These are phyloP conservation scores for Calonectria pseudoturangicola DNA, from an alignment of 2,329 filamentous ascomycete species.

Conservation along the genomic window DNA sequence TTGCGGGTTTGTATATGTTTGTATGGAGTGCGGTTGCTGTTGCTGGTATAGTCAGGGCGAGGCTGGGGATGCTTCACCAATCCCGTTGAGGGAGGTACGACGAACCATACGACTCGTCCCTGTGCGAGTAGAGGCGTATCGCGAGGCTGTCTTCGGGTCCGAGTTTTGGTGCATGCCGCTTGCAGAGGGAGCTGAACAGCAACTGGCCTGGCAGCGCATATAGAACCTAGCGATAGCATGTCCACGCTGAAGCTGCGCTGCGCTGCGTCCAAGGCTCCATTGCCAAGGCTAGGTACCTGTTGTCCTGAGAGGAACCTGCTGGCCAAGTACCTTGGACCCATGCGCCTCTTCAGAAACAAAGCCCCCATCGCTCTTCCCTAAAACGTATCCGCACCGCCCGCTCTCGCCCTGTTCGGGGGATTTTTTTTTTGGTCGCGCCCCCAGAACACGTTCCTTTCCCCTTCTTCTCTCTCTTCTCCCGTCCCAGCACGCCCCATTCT, in stretches of 20 bases:
- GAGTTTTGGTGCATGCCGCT: not conserved
- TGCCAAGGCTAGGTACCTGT: conserved; percentile 26
- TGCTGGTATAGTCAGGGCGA: conserved; percentile 18
- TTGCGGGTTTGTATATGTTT: not conserved
- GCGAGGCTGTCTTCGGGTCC: conserved; percentile 22
- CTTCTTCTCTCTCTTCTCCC: conserved; percentile 44
- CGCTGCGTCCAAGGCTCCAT: conserved; percentile 3
- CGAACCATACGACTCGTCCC: conserved; percentile 2
- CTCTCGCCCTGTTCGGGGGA: conserved; percentile 49
- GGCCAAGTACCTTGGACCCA: conserved; percentile 34
- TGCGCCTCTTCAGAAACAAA: conserved; percentile 49
- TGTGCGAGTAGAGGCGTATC: not conserved
- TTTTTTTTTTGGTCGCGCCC: conserved; percentile 48
- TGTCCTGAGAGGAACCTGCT: conserved; percentile 25
- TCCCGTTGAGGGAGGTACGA: conserved; percentile 14
- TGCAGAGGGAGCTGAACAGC: conserved; percentile 17
- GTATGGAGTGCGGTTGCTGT: not conserved
- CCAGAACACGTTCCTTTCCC: conserved; percentile 50
- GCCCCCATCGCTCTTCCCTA: conserved; percentile 49
- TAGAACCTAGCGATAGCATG: conserved; percentile 17
- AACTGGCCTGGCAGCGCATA: conserved; percentile 21
- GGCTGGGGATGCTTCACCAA: conserved; percentile 38
- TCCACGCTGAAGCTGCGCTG: conserved; percentile 14
- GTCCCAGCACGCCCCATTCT: conserved; percentile 40
- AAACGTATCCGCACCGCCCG: conserved; percentile 53